Conservation (phyloP, 1,139 yeast genomes). For the Kazachstania sp. region DNA sequence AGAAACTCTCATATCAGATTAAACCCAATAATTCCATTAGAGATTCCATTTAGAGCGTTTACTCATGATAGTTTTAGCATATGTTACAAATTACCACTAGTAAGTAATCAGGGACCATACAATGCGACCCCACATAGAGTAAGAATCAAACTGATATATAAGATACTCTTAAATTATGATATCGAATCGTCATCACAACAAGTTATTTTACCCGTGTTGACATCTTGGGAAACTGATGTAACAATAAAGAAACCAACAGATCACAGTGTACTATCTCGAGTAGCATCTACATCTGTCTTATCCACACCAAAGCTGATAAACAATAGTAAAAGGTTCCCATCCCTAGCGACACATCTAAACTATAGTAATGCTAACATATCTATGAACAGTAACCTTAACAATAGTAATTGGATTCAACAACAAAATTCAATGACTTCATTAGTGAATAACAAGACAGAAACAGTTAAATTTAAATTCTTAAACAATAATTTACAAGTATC, state of each 20-base stretch:
- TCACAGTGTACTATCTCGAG: conserved; percentile 5
- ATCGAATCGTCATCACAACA: background rate
- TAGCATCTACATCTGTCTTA: conserved; percentile 12
- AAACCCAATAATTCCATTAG: conserved; percentile 18
- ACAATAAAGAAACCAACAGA: conserved; percentile 16
- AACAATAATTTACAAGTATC: conserved; percentile 13
- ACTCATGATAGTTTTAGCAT: conserved; percentile 26
- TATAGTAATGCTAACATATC: background rate
- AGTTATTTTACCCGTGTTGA: conserved; percentile 14
- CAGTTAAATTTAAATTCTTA: conserved; percentile 23
- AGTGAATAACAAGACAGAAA: conserved; percentile 17
- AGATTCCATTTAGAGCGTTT: conserved; percentile 18
- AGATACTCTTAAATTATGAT: background rate
- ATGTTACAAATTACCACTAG: conserved; percentile 22
- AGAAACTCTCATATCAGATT: conserved; percentile 14
- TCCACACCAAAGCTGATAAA: conserved; percentile 20
- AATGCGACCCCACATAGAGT: conserved; percentile 19
- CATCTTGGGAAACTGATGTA: conserved; percentile 30
- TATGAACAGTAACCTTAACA: conserved; percentile 4
- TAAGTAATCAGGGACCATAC: conserved; percentile 5
- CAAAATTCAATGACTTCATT: conserved; percentile 15
- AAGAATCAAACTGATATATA: conserved; percentile 19
- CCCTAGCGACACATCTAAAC: background rate
- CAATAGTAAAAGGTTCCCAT: conserved; percentile 2
- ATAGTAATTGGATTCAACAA: background rate